These are phyloP conservation scores for Arabidopsis hybrid DNA, from an alignment of 441 rosid species.

Conservation along the genomic window DNA sequence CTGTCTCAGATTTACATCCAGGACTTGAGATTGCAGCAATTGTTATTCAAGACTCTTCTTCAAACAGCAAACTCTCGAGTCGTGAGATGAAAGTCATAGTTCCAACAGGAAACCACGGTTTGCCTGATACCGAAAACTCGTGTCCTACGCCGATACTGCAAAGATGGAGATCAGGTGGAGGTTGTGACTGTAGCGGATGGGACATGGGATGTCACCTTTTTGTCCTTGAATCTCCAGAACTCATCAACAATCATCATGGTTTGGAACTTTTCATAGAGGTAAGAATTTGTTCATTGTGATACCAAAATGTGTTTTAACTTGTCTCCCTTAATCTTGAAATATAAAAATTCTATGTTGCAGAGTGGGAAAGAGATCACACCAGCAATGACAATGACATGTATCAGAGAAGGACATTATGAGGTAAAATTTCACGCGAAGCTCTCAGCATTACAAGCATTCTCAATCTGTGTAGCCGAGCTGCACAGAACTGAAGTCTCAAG, in stretches of 20 bases:
- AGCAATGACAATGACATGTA: constrained; percentile 45
- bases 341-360: constrained; percentile 41
- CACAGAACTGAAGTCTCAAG: constrained; percentile 58
- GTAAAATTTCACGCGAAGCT: constrained; percentile 42
- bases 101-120: constrained; percentile 87
- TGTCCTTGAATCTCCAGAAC: constrained; percentile 62
- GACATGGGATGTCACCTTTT: constrained; percentile 94
- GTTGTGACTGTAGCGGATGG: constrained; percentile 99
- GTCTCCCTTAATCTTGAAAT: constrained; percentile 28
- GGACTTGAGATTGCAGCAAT: constrained; percentile 80
- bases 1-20: constrained; percentile 54
- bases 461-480: constrained; percentile 80
- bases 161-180: constrained; percentile 92
- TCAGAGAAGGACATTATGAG: constrained; percentile 35
- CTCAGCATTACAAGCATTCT: constrained; percentile 88
- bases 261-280: constrained; percentile 78
- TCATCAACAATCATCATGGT: constrained; percentile 54
- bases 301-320: not conserved
- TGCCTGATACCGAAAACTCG: constrained; percentile 63
- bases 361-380: constrained; percentile 68
- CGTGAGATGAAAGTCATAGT: constrained; percentile 67
- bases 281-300: constrained; percentile 31
- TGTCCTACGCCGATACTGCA: constrained; percentile 86
- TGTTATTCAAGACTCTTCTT: constrained; percentile 65
- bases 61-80: constrained; percentile 40